Base-by-base conservation (phyloP, 139 green algal species). In the Closterium sp. region DNA sequence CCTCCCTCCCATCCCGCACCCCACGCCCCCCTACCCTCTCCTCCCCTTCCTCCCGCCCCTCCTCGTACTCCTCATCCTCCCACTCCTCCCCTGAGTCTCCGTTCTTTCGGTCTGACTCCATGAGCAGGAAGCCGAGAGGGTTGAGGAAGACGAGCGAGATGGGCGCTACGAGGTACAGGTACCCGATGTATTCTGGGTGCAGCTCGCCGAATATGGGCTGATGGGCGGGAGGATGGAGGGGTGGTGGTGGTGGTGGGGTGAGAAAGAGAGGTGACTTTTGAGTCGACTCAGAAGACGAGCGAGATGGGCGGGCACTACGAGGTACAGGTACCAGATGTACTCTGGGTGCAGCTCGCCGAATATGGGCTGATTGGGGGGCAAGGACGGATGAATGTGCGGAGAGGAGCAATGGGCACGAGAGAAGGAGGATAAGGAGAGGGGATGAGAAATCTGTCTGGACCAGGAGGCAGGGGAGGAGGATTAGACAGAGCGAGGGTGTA, bases 61-160 rank as follows among this genome's bases (percentile, higher is more conserved):
- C 29, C 10, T 89, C 29, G 9, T 91, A 9, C 31, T 88, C 30
- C 9, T 88, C 70, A 5, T 86, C 62, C 11, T 91, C 29, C 27
- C 11, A 34, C n/a, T 85, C 70, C n/a, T 29, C 28, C n/a, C n/a
- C 84, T 4, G 22, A 4, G 73, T 28, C 73, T 86, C 38, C 38
- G 38, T 6, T 6, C 84, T 87, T 87, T 22, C 70, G 88, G n/a
- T 29, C 38, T 11, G 88, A 88, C 70, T 91, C 88, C 88, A 91
- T 91, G 31, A 91, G 29, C 6, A 91, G 31, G 70, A 91, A 91
- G 7, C 88, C 87, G 28, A 89, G 24, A 19, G 89, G 89, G 85
- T 92, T 92, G 32, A 92, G 89, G 31, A 92, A 30, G 24, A 89
- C 10, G 42, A 92, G 70, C 24, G 89, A 92, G 34, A 92, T 92